phyloP scores from a whole-genome alignment of 176 grass and related monocot genomes.

The Carex littledalei region DNA sequence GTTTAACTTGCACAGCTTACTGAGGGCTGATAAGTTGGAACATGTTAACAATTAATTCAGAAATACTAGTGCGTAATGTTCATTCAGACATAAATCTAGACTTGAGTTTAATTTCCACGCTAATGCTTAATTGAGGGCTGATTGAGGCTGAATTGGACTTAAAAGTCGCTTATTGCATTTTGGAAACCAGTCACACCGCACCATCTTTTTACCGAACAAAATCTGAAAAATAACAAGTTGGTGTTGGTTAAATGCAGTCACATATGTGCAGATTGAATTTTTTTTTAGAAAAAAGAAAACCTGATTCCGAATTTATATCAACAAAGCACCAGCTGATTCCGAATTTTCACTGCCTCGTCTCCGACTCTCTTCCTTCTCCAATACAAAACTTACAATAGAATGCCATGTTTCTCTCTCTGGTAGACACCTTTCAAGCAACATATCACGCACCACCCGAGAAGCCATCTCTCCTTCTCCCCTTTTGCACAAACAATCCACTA shows the following conservation, averaged over 20 bases:
- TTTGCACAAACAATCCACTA: conserved; percentile 56
- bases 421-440: conserved; percentile 68
- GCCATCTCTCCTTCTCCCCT: conserved; percentile 55
- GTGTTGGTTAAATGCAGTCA: background rate
- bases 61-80: background rate
- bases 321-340: conserved; percentile 24
- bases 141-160: background rate
- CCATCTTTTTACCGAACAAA: background rate
- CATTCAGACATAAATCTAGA: background rate
- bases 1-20: background rate
- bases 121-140: background rate
- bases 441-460: conserved; percentile 52
- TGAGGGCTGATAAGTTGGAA: background rate
- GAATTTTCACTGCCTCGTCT: conserved; percentile 41
- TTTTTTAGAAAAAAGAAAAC: background rate
- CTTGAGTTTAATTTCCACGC: background rate
- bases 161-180: background rate
- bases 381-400: conserved; percentile 45
- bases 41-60: background rate
- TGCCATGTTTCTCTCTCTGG: conserved; percentile 65
- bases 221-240: background rate
- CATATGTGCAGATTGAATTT: background rate
- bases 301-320: conserved; percentile 29
- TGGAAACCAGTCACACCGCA: background rate
- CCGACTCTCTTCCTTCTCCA: conserved; percentile 48